A percentile compares a stretch with the other conserved stretches of the same genome.
phyloP scores from a whole-genome alignment of 129 eudicot species.

The Lonicera japonica region DNA sequence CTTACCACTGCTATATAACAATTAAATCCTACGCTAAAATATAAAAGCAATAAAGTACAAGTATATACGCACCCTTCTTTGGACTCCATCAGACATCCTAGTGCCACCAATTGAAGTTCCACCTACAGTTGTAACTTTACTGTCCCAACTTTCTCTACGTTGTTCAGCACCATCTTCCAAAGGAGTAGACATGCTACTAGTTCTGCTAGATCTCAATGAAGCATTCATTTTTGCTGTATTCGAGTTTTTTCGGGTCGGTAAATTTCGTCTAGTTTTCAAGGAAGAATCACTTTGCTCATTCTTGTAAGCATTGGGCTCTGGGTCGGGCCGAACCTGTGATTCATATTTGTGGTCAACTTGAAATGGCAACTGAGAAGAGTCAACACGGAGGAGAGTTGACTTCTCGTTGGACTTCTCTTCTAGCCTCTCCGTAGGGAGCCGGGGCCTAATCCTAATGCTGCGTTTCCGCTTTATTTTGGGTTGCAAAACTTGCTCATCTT shows the following conservation, averaged over 20 bases:
- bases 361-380: conserved; percentile 50
- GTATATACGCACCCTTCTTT: conserved; percentile 59
- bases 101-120: conserved; percentile 35
- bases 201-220: conserved; percentile 47
- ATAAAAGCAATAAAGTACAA: no score
- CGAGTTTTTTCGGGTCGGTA: conserved; percentile 46
- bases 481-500: conserved; percentile 89
- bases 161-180: conserved; percentile 40
- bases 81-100: conserved; percentile 71
- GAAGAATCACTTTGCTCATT: conserved; percentile 42
- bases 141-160: conserved; percentile 44
- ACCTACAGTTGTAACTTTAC: conserved; percentile 40
- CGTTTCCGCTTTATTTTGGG: conserved; percentile 87
- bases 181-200: conserved; percentile 39
- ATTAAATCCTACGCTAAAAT: no score
- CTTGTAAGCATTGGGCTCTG: conserved; percentile 39
- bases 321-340: conserved; percentile 31
- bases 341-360: conserved; percentile 46
- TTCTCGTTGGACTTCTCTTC: conserved; percentile 49
- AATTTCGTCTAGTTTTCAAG: conserved; percentile 39
- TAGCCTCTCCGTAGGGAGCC: conserved; percentile 32
- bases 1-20: no score
- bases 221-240: conserved; percentile 34
- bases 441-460: conserved; percentile 75
- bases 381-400: conserved; percentile 45